phyloP scores from a whole-genome alignment of 768 basidiomycete genomes.

The Leccinum disarticulatum region DNA sequence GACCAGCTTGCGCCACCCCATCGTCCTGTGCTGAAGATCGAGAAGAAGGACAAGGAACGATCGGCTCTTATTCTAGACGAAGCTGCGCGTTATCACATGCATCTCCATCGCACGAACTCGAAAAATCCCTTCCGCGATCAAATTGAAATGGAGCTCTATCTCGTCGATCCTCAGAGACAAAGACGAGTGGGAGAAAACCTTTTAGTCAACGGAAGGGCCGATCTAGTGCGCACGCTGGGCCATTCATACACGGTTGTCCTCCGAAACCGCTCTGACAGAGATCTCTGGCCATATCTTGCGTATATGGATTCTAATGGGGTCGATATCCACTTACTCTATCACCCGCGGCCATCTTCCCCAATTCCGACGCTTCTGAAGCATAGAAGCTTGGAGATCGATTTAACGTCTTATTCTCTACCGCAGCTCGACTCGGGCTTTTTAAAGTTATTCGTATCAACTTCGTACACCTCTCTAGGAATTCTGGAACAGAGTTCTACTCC shows the following conservation, averaged over 20 bases:
- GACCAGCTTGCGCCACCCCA: conserved; percentile 41
- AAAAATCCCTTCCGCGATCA: conserved; percentile 44
- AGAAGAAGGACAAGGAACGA: conserved; percentile 34
- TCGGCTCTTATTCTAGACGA: conserved; percentile 48
- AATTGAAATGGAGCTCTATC: conserved; percentile 55
- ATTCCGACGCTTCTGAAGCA: conserved; percentile 46
- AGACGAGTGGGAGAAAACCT: conserved; percentile 45
- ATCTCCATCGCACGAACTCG: conserved; percentile 53
- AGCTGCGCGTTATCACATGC: conserved; percentile 59
- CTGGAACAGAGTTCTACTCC: conserved; percentile 45
- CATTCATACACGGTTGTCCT: conserved; percentile 49
- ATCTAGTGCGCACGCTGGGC: conserved; percentile 42
- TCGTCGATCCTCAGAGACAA: conserved; percentile 46
- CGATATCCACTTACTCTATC: conserved; percentile 54
- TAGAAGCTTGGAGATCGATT: conserved; percentile 39
- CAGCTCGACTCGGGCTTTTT: conserved; percentile 49
- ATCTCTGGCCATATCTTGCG: conserved; percentile 63
- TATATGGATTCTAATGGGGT: conserved; percentile 61
- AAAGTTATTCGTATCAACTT: conserved; percentile 57
- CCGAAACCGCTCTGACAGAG: conserved; percentile 47
- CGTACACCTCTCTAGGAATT: conserved; percentile 46
- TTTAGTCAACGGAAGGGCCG: conserved; percentile 47
- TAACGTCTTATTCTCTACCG: conserved; percentile 43
- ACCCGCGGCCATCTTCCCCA: conserved; percentile 39
- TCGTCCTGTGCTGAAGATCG: conserved; percentile 39